phyloP scores from a whole-genome alignment of 768 basidiomycete genomes.

The Dacryopinax spathularia region DNA sequence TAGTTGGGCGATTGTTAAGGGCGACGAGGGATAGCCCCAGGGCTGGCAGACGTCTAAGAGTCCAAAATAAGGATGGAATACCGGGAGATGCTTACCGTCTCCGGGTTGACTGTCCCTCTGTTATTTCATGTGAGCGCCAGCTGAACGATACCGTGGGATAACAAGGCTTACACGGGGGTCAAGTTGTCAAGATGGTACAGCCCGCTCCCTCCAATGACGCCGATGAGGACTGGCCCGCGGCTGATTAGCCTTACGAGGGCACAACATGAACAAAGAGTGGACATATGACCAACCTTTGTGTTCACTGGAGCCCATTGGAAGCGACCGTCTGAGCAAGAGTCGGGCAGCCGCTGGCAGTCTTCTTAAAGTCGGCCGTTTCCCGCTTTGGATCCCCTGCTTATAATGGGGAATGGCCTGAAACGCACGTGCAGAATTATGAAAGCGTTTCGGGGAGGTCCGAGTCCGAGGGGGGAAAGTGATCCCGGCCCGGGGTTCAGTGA shows the following conservation, averaged over 20 bases:
- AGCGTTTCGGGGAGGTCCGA: too few species aligned
- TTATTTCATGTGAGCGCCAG: neutral
- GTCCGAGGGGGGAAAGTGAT: too few species aligned
- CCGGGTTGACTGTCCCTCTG: conserved; percentile 62
- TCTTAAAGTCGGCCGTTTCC: neutral
- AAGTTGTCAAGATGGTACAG: conserved; percentile 88
- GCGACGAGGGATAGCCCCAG: conserved; percentile 84
- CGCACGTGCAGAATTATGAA: too few species aligned
- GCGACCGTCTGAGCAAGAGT: neutral
- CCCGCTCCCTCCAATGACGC: conserved; percentile 85
- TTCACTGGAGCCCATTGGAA: neutral
- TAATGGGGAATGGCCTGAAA: neutral
- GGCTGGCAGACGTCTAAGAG: conserved; percentile 40
- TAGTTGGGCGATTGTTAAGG: conserved; percentile 81
- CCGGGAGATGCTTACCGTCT: conserved; percentile 44
- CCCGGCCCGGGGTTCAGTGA: too few species aligned
- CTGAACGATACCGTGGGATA: neutral
- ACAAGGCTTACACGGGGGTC: conserved; percentile 57
- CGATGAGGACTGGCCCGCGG: conserved; percentile 63
- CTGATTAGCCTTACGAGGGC: too few species aligned
- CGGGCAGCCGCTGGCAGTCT: neutral
- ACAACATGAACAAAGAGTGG: neutral
- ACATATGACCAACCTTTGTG: neutral
- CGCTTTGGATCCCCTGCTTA: too few species aligned
- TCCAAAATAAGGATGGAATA: neutral